Conservation (phyloP, 2,329 filamentous ascomycete genomes). For the Diaporthe citriasiana region DNA sequence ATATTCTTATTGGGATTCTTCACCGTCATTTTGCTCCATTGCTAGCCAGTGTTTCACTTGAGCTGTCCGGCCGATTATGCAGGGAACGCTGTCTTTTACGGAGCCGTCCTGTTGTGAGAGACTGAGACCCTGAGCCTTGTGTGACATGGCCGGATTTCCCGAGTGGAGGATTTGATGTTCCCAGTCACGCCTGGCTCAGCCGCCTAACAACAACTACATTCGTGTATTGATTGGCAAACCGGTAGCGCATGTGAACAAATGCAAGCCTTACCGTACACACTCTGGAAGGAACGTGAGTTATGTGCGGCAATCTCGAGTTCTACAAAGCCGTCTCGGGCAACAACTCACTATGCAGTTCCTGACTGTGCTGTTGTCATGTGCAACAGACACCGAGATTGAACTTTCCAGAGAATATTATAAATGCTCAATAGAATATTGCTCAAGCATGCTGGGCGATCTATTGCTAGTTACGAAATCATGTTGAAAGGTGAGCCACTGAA, state of each 20-base stretch:
- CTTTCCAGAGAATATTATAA: not conserved
- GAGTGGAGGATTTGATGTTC: not conserved
- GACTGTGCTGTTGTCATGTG: not conserved
- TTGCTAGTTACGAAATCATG: not conserved
- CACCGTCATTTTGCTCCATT: no score
- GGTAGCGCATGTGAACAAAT: not conserved
- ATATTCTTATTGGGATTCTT: not conserved
- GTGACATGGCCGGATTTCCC: not conserved
- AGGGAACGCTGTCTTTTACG: not conserved
- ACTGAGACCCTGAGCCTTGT: not conserved
- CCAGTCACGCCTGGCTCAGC: rapidly evolving
- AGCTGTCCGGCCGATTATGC: not conserved
- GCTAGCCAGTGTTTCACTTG: no score
- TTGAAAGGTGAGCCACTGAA: not conserved
- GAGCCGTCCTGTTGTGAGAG: not conserved
- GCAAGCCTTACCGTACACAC: not conserved
- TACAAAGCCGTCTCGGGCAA: not conserved
- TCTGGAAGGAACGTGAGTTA: not conserved
- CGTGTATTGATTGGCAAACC: no score
- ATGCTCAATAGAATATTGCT: not conserved
- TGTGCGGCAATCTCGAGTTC: not conserved
- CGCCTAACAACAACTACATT: no score
- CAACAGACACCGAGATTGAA: not conserved
- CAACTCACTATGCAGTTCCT: not conserved
- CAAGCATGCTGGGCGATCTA: not conserved